phyloP scores from a whole-genome alignment of 495 filamentous ascomycete genomes.

The Cudoniella acicularis region DNA sequence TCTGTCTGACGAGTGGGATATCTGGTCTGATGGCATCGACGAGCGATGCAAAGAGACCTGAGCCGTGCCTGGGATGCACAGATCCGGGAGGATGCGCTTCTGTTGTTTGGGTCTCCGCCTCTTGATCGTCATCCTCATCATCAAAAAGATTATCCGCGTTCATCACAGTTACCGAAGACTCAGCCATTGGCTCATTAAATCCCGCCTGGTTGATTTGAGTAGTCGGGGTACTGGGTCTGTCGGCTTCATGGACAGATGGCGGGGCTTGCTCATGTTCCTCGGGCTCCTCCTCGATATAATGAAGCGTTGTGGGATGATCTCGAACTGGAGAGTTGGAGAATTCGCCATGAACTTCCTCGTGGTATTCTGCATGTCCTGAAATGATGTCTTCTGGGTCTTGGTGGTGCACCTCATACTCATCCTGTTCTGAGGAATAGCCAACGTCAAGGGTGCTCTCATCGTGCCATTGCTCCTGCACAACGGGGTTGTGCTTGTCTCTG shows the following conservation, averaged over 20 bases:
- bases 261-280: not conserved
- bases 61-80: not conserved
- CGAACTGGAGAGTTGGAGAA: not conserved
- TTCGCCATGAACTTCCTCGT: too few relatives aligned
- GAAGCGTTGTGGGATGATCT: not conserved
- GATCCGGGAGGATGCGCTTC: not conserved
- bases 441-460: too few relatives aligned
- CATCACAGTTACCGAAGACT: constrained; percentile 11
- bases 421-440: too few relatives aligned
- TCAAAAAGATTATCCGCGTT: constrained; percentile 10
- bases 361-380: too few relatives aligned
- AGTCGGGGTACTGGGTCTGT: not conserved
- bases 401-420: too few relatives aligned
- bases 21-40: constrained; percentile 11
- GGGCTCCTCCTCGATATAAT: not conserved
- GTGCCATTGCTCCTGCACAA: too few relatives aligned
- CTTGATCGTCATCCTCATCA: constrained; percentile 9
- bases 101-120: not conserved
- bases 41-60: constrained; percentile 10
- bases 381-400: too few relatives aligned
- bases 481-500: too few relatives aligned
- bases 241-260: not conserved
- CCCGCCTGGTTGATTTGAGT: not conserved
- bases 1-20: constrained; percentile 11
- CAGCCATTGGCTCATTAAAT: not conserved